Evolutionary conservation across 2,329 filamentous ascomycete species (phyloP), one percentile per base, ranked within the genome.

Genomic region (Penicillium glabrum): DNA sequence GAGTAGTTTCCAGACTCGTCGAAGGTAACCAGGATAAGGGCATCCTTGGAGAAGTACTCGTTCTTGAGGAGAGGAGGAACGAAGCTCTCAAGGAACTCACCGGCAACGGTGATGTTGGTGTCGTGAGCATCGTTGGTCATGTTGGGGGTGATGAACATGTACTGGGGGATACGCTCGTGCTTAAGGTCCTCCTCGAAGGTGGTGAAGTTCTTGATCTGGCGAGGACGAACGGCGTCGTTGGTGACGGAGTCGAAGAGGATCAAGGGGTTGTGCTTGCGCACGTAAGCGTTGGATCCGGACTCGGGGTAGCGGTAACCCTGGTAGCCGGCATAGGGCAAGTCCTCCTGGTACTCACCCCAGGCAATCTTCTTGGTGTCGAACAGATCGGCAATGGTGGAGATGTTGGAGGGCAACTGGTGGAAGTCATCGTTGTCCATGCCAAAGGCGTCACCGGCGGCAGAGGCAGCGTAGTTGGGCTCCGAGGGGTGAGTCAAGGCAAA

Each of bases 261-360:
- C 75, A 47, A 83, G 79, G 74, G 74, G 59, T 93, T 91, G 77
- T 95, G 90, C 77, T 95, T 93, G 69, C 91, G 86, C 8, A 93
- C 89, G 70, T 95, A 95, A 76, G 88, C 85, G 67, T 92, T 89
- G 48, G 82, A 81, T 29, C 83, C 82, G 3, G 82, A 89, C 63
- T 84, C 91, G 54, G 84, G 79, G 71, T 80, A 90, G 1, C 76
- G 78, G 23, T 74, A 73, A 44, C 89, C 89, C 72, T 90, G 82
- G 72, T 85, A 93, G 11, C 90, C 90, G 5, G 85, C 81, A 73
- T 86, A 91, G 7, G 90, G 90, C 82, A 89, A 82, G 67, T 91
- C 86, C 70, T 95, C 89, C 70, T 93, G 85, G 75, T 93, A 95
- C 61, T 87, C 78, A 54, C 79, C 87, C 88, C 88, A 91, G 2